phyloP scores from a whole-genome alignment of 345 rosid genomes.

The Streptanthus diversifolius region DNA sequence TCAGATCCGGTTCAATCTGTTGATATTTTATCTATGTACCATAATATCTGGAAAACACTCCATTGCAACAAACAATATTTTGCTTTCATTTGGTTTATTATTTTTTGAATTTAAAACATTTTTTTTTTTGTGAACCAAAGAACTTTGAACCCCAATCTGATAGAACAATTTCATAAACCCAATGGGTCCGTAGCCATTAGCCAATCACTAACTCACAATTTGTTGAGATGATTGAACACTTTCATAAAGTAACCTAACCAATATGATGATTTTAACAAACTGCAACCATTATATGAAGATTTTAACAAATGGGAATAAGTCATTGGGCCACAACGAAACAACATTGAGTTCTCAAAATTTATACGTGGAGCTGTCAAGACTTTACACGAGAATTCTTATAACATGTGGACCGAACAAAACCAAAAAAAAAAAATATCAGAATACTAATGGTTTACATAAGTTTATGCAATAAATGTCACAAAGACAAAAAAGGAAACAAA shows the following conservation, averaged over 20 bases:
- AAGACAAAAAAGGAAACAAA: constrained; percentile 17
- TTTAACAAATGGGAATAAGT: constrained; percentile 10
- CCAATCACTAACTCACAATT: constrained; percentile 28
- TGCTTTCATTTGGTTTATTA: background rate
- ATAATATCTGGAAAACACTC: background rate
- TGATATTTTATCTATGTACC: background rate
- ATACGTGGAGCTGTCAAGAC: constrained; percentile 35
- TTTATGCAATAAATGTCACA: constrained; percentile 9
- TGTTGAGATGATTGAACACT: constrained; percentile 2
- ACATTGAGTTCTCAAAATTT: constrained; percentile 11
- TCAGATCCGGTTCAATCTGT: background rate
- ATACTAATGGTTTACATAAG: constrained; percentile 17
- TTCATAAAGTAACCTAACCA: background rate
- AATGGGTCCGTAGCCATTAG: constrained; percentile 24
- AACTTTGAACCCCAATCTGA: constrained; percentile 11
- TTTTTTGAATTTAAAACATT: background rate
- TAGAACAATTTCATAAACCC: constrained; percentile 15
- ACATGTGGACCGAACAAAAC: constrained; percentile 25
- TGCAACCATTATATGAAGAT: constrained; percentile 4
- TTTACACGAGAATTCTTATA: constrained; percentile 8
- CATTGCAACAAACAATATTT: background rate
- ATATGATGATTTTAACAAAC: background rate
- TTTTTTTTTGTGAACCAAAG: constrained; percentile 15
- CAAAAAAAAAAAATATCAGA: constrained; percentile 12
- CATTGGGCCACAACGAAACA: constrained; percentile 24